Evolutionary conservation across 768 basidiomycete species (phyloP), one percentile per base, ranked within the genome.

Genomic region (Suillus paluster): DNA sequence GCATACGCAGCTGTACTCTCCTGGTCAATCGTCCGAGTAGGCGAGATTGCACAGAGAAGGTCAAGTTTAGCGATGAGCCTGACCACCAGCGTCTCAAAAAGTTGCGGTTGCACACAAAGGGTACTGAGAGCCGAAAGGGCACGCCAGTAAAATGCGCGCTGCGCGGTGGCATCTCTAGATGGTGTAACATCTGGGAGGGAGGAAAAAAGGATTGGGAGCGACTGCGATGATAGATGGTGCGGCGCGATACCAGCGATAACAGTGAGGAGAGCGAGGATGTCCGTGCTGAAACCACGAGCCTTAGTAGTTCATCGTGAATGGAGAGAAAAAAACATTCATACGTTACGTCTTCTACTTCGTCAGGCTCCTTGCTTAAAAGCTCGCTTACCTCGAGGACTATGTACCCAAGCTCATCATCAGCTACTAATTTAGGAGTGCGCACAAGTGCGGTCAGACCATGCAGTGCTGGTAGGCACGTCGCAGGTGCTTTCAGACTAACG

Each of bases 51-150:
- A 65, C 86, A 87, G n/a, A 91, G 73, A 0, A 90, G 68, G 54
- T 93, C 90, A 34, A 99, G 79, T 73, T 94, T 93, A 4, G 89
- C 84, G 3, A 81, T 84, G 25, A 97, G 78, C 19, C 92, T 86
- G 52, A 94, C 82, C 57, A 94, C 86, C 30, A 99, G 82, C 5
- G 81, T 87, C 70, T 94, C 93, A 73, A 97, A 98, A n/a, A 99
- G 82, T 15, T 85, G 80, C 0, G 89, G 82, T 44, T 88, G 86
- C 10, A 84, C 69, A 72, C 93, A 97, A 14, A 99, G 81, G 15
- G 80, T 83, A 57, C 85, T 84, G 49, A 99, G 82, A 15, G 88
- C 83, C 12, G 81, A 79, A 58, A 99, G 83, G 42, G 84, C 82
- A 41, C 84, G 84, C 81, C 91, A 89, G 67, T 84, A 90, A 57